These are phyloP conservation scores for Suillus subaureus DNA, from an alignment of 768 basidiomycete genomes.

Conservation along the genomic window DNA sequence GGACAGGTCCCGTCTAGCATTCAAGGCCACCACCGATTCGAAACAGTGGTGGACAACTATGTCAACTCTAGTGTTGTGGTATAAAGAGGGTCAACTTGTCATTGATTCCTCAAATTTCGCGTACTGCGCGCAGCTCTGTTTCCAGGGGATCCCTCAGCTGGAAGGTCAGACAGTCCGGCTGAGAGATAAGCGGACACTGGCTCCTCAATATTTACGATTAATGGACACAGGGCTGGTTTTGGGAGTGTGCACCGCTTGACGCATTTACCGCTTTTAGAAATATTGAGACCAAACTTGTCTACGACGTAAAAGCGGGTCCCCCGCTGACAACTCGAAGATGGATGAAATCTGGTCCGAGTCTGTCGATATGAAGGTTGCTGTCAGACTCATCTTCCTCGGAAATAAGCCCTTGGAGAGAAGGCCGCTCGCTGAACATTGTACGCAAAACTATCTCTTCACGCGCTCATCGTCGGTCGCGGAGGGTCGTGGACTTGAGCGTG, in stretches of 20 bases:
- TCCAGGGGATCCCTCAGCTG: background rate
- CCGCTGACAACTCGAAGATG: background rate
- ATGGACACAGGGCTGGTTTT: background rate
- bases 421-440: background rate
- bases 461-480: background rate
- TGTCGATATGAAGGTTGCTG: background rate
- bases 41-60: background rate
- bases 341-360: constrained; percentile 5
- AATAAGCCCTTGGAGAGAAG: background rate
- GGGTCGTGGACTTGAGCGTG: background rate
- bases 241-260: background rate
- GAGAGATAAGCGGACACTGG: background rate
- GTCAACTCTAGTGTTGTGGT: background rate
- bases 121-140: background rate
- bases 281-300: background rate
- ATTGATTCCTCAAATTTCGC: background rate
- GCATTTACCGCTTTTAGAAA: background rate
- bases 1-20: background rate
- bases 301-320: background rate
- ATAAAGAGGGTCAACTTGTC: too few relatives aligned
- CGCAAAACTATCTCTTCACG: background rate
- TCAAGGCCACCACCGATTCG: background rate
- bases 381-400: background rate
- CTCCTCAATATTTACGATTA: background rate
- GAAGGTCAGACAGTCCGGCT: background rate